Conservation (phyloP, 768 basidiomycete genomes). For the Auriscalpium orientale region DNA sequence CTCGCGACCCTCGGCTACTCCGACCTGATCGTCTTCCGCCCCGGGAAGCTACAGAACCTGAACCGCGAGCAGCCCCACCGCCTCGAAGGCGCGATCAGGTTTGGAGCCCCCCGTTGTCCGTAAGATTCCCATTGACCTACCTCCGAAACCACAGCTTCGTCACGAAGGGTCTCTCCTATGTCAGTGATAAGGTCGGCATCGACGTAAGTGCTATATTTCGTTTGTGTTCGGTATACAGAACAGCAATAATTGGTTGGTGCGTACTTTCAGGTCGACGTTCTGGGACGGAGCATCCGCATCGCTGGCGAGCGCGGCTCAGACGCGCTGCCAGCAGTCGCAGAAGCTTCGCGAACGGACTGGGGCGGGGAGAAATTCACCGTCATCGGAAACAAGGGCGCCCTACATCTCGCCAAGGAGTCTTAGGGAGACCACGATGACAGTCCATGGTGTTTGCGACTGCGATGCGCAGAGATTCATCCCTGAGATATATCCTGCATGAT, state of each 20-base stretch:
- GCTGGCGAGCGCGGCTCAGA: constrained; percentile 51
- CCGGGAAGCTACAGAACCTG: constrained; percentile 34
- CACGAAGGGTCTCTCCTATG: background rate
- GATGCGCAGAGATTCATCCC: too few relatives aligned
- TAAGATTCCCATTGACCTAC: background rate
- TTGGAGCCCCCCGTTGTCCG: background rate
- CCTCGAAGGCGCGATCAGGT: background rate
- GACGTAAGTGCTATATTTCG: background rate
- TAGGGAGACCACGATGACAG: too few relatives aligned
- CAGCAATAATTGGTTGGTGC: background rate
- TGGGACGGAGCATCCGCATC: constrained; percentile 46
- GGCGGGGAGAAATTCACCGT: constrained; percentile 40
- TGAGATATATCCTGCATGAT: too few relatives aligned
- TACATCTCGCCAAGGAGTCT: background rate
- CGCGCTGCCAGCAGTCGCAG: constrained; percentile 35
- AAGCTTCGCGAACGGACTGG: constrained; percentile 33
- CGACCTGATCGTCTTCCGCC: constrained; percentile 66
- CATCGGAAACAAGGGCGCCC: constrained; percentile 34
- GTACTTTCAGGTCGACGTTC: constrained; percentile 34
- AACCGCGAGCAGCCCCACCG: background rate
- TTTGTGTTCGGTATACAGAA: background rate
- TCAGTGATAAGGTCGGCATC: background rate
- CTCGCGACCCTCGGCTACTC: constrained; percentile 61
- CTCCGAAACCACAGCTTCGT: background rate
- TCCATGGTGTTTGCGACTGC: too few relatives aligned